phyloP scores from a whole-genome alignment of 257 asterid species.

The Perilla frutescens region DNA sequence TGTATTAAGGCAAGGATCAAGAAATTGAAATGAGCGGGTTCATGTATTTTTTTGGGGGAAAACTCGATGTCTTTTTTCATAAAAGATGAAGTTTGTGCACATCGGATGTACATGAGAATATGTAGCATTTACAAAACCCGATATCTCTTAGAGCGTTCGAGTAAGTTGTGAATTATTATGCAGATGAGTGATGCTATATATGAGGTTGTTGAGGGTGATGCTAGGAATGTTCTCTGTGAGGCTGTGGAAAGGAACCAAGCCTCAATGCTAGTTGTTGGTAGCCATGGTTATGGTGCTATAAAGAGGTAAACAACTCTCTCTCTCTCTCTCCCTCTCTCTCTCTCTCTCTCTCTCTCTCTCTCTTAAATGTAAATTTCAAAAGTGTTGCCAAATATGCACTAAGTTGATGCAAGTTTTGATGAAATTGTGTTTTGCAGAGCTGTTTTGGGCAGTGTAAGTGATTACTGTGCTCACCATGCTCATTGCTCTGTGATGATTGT shows the following conservation, averaged over 20 bases:
- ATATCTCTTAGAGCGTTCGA: no score
- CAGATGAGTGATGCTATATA: constrained; percentile 56
- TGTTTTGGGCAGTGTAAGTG: constrained; percentile 71
- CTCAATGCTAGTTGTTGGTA: constrained; percentile 71
- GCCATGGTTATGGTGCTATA: constrained; percentile 90
- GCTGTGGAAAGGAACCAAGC: constrained; percentile 81
- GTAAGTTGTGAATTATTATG: background rate
- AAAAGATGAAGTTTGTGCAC: no score
- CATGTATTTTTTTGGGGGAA: no score
- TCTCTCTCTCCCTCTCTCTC: no score
- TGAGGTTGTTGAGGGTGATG: constrained; percentile 76
- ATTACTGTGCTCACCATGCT: constrained; percentile 68
- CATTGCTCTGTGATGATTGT: constrained; percentile 72
- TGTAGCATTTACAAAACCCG: no score
- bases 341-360: no score
- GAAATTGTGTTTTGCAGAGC: constrained; percentile 48
- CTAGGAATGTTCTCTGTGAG: constrained; percentile 77
- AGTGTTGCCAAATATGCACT: no score
- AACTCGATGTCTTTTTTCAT: no score
- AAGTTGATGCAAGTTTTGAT: background rate
- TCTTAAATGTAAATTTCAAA: no score
- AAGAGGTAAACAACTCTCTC: constrained; percentile 54
- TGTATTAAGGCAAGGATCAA: no score
- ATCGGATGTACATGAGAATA: no score
- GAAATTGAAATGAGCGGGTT: no score